Evolutionary conservation across 352 stramenopile species (phyloP).

Genomic region (Phytopythium boreale): DNA sequence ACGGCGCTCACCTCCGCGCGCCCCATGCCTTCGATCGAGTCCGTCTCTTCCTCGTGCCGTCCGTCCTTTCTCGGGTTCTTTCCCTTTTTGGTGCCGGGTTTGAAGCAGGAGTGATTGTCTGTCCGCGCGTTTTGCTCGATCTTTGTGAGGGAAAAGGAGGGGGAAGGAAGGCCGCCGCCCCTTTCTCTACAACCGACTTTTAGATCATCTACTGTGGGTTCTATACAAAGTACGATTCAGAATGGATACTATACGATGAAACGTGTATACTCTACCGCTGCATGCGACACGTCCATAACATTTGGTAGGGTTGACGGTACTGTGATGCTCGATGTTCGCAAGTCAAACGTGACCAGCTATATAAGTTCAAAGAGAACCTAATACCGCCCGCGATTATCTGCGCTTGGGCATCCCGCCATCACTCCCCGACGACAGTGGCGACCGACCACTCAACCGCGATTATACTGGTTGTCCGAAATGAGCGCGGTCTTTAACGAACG

Average conservation of each 20-base stretch:
- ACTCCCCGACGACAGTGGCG: neutral
- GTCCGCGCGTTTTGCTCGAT: slow-evolving; percentile 14
- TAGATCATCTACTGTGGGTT: neutral
- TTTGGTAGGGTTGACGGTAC: neutral
- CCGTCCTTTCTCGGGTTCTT: slow-evolving; percentile 3
- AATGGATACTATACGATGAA: neutral
- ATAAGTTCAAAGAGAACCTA: neutral
- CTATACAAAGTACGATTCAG: neutral
- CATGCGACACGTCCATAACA: neutral
- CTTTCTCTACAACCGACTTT: slow-evolving; percentile 1
- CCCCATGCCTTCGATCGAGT: neutral
- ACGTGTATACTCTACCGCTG: neutral
- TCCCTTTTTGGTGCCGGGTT: neutral
- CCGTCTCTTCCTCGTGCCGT: neutral
- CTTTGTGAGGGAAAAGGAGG: neutral
- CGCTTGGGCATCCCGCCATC: neutral
- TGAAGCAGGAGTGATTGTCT: slow-evolving; percentile 1
- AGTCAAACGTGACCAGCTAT: too few relatives aligned
- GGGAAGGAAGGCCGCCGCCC: too few relatives aligned
- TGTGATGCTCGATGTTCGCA: too few relatives aligned
- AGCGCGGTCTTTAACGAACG: neutral
- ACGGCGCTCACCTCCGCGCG: slow-evolving; percentile 31
- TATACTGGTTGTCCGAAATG: too few relatives aligned
- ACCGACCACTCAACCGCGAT: neutral
- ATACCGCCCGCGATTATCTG: neutral